A percentile compares a stretch with the other conserved stretches of the same genome.
These are phyloP conservation scores for Crithidia fasciculata DNA, from an alignment of 208 protist species.

Conservation along the genomic window DNA sequence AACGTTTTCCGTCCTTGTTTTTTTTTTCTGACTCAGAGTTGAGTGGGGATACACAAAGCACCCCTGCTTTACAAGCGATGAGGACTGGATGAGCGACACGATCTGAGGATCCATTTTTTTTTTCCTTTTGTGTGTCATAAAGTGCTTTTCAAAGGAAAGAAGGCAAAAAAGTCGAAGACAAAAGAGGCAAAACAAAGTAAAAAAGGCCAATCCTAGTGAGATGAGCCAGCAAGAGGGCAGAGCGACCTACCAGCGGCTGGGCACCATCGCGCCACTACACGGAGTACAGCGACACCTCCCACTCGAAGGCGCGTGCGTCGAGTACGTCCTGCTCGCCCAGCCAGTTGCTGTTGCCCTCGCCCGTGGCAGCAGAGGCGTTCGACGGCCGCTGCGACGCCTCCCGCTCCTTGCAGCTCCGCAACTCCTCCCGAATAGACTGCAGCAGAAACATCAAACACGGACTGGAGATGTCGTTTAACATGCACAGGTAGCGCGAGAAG, in stretches of 20 bases:
- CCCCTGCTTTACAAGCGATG: no score
- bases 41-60: no score
- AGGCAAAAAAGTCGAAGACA: not conserved
- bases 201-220: not conserved
- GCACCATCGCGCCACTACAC: slow-evolving; percentile 4
- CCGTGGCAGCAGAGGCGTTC: not conserved
- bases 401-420: slow-evolving; percentile 22
- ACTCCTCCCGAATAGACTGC: slow-evolving; percentile 27
- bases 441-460: slow-evolving; percentile 28
- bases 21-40: no score
- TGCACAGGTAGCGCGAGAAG: slow-evolving; percentile 50
- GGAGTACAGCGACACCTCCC: slow-evolving; percentile 15
- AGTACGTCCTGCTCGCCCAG: slow-evolving; percentile 22
- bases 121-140: no score
- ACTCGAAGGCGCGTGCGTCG: slow-evolving; percentile 19
- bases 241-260: not conserved
- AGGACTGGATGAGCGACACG: no score
- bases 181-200: not conserved
- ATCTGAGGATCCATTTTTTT: no score
- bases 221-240: not conserved
- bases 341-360: slow-evolving; percentile 5
- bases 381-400: slow-evolving; percentile 4
- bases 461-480: slow-evolving; percentile 43
- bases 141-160: no score
- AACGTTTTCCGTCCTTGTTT: no score